A percentile compares a stretch with the other conserved stretches of the same genome.
Conservation (phyloP, 2,329 filamentous ascomycete species). For the Macrophomina phaseolina region DNA sequence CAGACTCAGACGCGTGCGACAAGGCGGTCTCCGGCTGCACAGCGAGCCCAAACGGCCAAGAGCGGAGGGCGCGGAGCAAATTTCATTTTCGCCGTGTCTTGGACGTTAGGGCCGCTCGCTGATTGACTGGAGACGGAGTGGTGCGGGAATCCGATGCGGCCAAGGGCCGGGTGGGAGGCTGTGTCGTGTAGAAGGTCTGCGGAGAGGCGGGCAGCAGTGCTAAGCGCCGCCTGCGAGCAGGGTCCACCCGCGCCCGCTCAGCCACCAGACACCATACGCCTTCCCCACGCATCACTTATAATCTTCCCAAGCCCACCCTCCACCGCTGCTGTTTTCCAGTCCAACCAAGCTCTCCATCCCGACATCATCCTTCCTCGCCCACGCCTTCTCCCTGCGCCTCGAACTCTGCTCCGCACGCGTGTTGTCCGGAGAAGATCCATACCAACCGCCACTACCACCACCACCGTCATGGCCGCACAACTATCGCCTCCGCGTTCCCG, state of each 20-base stretch:
- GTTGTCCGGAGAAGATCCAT: no score
- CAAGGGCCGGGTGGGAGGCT: constrained; percentile 3
- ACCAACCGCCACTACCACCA: no score
- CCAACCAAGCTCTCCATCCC: neutral
- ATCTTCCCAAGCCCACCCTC: neutral
- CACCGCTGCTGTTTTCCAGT: neutral
- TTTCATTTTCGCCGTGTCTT: constrained; percentile 4
- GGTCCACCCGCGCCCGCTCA: constrained; percentile 8
- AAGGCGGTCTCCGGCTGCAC: neutral
- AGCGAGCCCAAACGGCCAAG: constrained; percentile 8
- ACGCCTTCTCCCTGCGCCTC: no score
- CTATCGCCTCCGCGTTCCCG: constrained; percentile 25
- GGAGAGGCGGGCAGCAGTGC: constrained; percentile 3
- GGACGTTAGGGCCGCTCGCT: neutral
- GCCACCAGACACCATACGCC: constrained; percentile 9
- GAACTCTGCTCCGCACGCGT: no score
- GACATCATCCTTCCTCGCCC: neutral
- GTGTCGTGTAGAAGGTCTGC: constrained; percentile 14
- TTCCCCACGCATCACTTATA: neutral
- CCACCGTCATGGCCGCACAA: constrained; percentile 32
- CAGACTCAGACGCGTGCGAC: neutral
- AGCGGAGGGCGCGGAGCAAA: constrained; percentile 20
- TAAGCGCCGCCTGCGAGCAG: neutral
- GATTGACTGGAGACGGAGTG: neutral
- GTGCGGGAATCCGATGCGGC: constrained; percentile 9